A percentile compares a stretch with the other conserved stretches of the same genome.
phyloP scores from a whole-genome alignment of 352 stramenopile species.

The Phytophthora multivora region DNA sequence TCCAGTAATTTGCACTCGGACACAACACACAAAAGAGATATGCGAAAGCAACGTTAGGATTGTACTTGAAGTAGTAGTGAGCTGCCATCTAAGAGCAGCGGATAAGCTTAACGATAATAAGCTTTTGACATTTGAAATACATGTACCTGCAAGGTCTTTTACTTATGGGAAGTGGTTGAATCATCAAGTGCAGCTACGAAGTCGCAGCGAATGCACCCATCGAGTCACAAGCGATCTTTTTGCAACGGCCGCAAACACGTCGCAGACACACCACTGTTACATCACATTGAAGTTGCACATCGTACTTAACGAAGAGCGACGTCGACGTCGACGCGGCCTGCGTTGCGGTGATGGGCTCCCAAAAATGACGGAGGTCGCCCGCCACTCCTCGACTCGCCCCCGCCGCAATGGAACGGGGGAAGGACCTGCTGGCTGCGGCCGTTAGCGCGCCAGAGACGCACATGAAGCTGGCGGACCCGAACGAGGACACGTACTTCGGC shows the following conservation, averaged over 20 bases:
- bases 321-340: background rate
- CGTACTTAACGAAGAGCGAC: conserved; percentile 9
- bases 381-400: background rate
- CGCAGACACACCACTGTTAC: conserved; percentile 14
- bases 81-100: conserved; percentile 5
- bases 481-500: conserved; percentile 77
- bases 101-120: conserved; percentile 23
- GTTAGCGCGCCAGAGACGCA: conserved; percentile 29
- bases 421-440: conserved; percentile 21
- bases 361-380: background rate
- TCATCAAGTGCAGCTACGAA: background rate
- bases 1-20: conserved; percentile 28
- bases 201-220: conserved; percentile 4
- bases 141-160: no score
- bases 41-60: conserved; percentile 22
- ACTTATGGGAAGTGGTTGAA: no score
- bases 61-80: conserved; percentile 37
- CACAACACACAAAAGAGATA: conserved; percentile 10
- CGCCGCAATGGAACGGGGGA: conserved; percentile 21
- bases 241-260: conserved; percentile 10
- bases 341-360: background rate
- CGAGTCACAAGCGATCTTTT: conserved; percentile 12
- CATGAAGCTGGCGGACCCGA: conserved; percentile 74
- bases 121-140: conserved; percentile 25
- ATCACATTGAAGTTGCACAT: conserved; percentile 14